These are phyloP conservation scores for Botrytis cinerea DNA, from an alignment of 2,329 filamentous ascomycete species.

Conservation along the genomic window DNA sequence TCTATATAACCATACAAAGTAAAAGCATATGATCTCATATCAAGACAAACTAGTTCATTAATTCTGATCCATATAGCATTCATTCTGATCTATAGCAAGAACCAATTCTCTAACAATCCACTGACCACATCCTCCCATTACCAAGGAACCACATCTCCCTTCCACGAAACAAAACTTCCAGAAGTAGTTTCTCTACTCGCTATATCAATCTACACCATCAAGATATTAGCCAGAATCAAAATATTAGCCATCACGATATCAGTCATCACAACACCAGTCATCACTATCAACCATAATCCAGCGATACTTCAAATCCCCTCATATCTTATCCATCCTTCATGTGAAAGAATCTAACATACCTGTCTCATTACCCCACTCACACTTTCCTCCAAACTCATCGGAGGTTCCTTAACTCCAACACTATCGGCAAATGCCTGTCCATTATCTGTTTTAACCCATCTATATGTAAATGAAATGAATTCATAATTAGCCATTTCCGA, in stretches of 20 bases:
- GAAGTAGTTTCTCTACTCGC: slow-evolving; percentile 41
- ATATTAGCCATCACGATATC: not conserved
- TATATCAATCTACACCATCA: slow-evolving; percentile 41
- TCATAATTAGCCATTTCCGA: not conserved
- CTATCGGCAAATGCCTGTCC: slow-evolving; percentile 44
- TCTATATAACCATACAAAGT: not conserved
- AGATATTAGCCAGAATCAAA: not conserved
- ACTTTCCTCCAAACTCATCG: slow-evolving; percentile 43
- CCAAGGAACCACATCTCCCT: slow-evolving; percentile 33
- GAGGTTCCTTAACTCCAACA: slow-evolving; percentile 42
- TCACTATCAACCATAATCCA: not conserved
- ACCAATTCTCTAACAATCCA: not conserved
- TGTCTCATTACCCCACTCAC: slow-evolving; percentile 38
- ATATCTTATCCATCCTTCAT: too few relatives aligned
- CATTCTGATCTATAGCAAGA: not conserved
- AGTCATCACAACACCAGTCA: too few relatives aligned
- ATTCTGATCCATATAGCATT: not conserved
- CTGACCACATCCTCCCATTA: not conserved
- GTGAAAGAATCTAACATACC: slow-evolving; percentile 19
- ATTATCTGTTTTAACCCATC: slow-evolving; percentile 48
- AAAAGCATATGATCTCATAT: not conserved
- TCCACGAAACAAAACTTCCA: slow-evolving; percentile 34
- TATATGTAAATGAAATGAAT: slow-evolving; percentile 1
- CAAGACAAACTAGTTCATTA: not conserved
- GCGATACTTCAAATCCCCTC: not conserved